Evolutionary conservation across 768 basidiomycete species (phyloP).

Genomic region (Serpula lacrymans): DNA sequence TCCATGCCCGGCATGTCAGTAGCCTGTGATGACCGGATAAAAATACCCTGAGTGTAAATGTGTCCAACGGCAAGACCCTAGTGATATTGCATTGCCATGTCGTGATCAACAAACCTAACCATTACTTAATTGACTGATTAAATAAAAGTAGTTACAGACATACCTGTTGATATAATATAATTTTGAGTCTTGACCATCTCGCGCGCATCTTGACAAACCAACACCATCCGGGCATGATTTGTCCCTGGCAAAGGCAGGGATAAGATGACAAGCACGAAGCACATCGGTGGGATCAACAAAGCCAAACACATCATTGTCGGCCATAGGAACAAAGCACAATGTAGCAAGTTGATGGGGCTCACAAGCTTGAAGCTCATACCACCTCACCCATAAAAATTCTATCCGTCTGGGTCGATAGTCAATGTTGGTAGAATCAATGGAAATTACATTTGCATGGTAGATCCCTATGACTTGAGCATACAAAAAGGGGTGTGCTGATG

Average conservation of each 20-base stretch:
- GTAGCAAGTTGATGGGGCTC: background rate
- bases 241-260: background rate
- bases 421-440: no score
- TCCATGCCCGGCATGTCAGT: no score
- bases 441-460: slow-evolving; percentile 3
- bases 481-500: slow-evolving; percentile 1
- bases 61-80: background rate
- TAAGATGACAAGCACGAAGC: background rate
- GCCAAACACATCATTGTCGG: slow-evolving; percentile 1
- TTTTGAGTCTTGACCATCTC: background rate
- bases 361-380: background rate
- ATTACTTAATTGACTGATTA: background rate
- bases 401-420: background rate
- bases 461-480: slow-evolving; percentile 8
- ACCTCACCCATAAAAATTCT: background rate
- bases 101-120: background rate
- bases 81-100: background rate
- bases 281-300: slow-evolving; percentile 1
- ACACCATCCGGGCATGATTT: background rate
- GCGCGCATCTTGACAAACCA: background rate
- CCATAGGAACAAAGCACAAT: background rate
- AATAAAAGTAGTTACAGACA: background rate
- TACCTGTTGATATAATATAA: background rate
- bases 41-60: background rate
- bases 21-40: no score